Evolutionary conservation across 345 rosid genomes (phyloP), one percentile per base, ranked within the genome.

Genomic region (Psidium guajava): DNA sequence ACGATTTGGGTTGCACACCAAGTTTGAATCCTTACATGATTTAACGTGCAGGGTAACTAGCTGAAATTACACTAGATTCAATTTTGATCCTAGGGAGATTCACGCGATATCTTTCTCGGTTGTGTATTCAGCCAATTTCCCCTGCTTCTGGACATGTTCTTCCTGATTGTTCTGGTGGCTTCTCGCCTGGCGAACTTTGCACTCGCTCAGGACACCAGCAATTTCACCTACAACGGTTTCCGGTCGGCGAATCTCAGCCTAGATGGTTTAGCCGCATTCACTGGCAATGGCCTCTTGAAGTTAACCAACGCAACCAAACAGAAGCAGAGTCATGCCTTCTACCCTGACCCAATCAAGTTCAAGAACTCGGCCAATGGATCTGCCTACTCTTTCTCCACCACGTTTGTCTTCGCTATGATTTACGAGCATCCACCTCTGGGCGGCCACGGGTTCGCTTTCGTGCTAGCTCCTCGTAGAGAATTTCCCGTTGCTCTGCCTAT

Each of bases 241-340:
- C 55, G 36, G 1, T 82, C 61, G 8, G 58, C 85, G 16, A 89
- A 89, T 82, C 82, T 87, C 40, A 86, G 56, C 86, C 91, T 92
- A 25, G 90, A 91, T 21, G 91, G 92, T 3, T 5, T 86, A 36
- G 91, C 91, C 6, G 22, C 12, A 9, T 1, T 88, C 77, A 88
- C 89, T 77, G 40, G 84, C 81, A 89, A 84, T 15, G 95, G 92
- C 69, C 93, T 91, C 84, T 49, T 91, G 81, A 73, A 82, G 52
- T 91, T 92, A 18, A 95, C 95, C 61, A 91, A 95, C 69, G 64
- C 82, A 22, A 91, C 91, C 49, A 59, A 6, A 2, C 87, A 87
- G 83, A 4, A 44, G 80, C 58, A 28, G 6, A 92, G 91, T 18
- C 95, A 91, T 73, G 92, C 88, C 77, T 95, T 95, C 73, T 59